These are phyloP conservation scores for Suhomyces prunicola DNA, from an alignment of 805 yeast genomes.

Conservation along the genomic window DNA sequence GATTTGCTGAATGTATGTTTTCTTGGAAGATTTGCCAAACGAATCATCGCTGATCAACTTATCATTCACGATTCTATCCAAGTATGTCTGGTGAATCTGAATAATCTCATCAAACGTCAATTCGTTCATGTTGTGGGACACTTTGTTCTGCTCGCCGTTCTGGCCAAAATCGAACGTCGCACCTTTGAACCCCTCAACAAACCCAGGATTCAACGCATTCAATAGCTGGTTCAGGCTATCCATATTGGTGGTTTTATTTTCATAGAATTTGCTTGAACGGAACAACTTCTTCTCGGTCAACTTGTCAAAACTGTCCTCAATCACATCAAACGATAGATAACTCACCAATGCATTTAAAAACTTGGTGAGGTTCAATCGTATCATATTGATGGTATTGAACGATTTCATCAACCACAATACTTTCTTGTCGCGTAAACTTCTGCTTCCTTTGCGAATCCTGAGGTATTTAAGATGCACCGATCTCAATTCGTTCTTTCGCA, in stretches of 20 bases:
- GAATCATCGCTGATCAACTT: conserved; percentile 30
- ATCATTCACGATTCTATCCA: conserved; percentile 21
- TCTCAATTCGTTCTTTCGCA: conserved; percentile 25
- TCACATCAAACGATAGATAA: conserved; percentile 45
- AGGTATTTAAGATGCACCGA: conserved; percentile 7
- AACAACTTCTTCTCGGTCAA: conserved; percentile 22
- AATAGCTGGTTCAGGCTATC: conserved; percentile 10
- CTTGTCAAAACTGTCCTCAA: conserved; percentile 37
- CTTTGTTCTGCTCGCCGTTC: neutral
- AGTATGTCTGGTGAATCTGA: conserved; percentile 28
- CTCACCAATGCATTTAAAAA: conserved; percentile 40
- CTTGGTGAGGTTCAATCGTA: conserved; percentile 38
- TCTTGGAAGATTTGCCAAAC: conserved; percentile 28
- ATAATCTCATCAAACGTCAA: conserved; percentile 52
- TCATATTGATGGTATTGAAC: conserved; percentile 32
- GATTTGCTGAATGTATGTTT: conserved; percentile 29
- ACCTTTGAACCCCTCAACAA: conserved; percentile 6
- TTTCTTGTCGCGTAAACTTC: conserved; percentile 28
- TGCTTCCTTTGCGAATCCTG: conserved; percentile 18
- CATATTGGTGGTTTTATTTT: conserved; percentile 7
- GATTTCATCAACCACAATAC: conserved; percentile 30
- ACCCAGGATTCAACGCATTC: conserved; percentile 10
- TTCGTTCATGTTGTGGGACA: conserved; percentile 20
- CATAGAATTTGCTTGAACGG: conserved; percentile 8
- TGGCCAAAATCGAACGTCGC: neutral